Percentiles rank a stretch among this genome's conserved stretches.
These are phyloP conservation scores for Blastocystis sp. DNA, from an alignment of 352 stramenopile genomes.

Conservation along the genomic window DNA sequence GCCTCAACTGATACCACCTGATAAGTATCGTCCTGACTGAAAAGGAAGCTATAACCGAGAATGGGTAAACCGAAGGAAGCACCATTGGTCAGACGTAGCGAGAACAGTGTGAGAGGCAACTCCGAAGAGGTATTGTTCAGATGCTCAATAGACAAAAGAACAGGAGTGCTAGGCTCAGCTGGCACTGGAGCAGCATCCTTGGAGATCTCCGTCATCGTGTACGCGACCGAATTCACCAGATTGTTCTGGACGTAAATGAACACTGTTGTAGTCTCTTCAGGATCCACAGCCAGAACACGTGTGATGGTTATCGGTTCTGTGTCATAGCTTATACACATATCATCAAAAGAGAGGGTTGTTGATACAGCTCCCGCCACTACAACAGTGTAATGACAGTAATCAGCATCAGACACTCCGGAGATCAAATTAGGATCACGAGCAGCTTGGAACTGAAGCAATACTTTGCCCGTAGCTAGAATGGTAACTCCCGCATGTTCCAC, in stretches of 20 bases:
- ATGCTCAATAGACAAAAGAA: neutral
- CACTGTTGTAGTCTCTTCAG: neutral
- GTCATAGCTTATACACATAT: conserved; percentile 6
- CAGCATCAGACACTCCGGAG: neutral
- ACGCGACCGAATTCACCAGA: neutral
- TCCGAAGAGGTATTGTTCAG: neutral
- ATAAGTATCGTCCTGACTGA: neutral
- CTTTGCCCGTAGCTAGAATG: neutral
- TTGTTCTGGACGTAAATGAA: neutral
- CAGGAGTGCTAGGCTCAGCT: neutral
- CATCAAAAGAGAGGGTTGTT: neutral
- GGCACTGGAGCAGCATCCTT: neutral
- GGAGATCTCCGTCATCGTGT: neutral
- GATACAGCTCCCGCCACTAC: neutral
- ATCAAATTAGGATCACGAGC: neutral
- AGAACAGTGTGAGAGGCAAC: neutral
- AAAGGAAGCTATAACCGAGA: conserved; percentile 6
- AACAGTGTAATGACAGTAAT: conserved; percentile 2
- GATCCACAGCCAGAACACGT: neutral
- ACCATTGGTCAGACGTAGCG: neutral
- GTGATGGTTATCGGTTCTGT: neutral
- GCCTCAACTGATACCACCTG: neutral
- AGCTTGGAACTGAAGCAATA: conserved; percentile 3
- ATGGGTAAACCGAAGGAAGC: neutral
- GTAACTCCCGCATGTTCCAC: neutral